Base-by-base conservation (phyloP, 2,329 filamentous ascomycete genomes). In the Xylaria sp. region DNA sequence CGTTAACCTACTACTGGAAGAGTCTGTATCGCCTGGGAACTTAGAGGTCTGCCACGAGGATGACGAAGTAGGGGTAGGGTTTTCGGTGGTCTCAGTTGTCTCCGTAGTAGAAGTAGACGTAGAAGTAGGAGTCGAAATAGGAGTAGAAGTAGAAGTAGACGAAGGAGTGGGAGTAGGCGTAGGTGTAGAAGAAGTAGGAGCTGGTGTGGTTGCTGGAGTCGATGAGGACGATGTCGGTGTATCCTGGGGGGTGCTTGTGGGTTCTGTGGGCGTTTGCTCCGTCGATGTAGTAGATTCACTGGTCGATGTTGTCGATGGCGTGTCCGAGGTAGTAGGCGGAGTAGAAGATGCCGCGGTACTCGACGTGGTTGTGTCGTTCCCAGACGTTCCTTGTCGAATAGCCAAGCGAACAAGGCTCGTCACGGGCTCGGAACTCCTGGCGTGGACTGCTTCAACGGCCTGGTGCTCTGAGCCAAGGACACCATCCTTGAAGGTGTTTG, bases 401-500 rank as follows among this genome's bases (percentile, higher is more conserved):
- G 87, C 90, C 63, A 93, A 79, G 64, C 88, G 86, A 62, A 90
- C 83, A 69, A 92, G 81, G 65, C 86, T 86, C 10, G 84, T 87
- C 20, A 89, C 89, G 42, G 92, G 81, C 42, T 85, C 82, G 25
- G 88, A 85, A 74, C 92, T 85, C 69, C 86, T 84, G 49, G 82
- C 81, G 78, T 89, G 86, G 31, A 91, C 83, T 38, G 85, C 87
- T 76, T 91, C 86, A 61, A 91, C 82, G 29, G 89, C 89, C 11
- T 84, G 82, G 71, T 83, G 84, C 73, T 91, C 90, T 69, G 88
- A 87, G 69, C 86, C 84, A 77, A 89, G 92, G 63, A 92, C 84
- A 65, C 90, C 90, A 74, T 92, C 86, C 75, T 88, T 85, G 79
- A 89, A 92, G 74, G 87, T 86, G 54, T 85, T 83, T 51, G 87